Evolutionary conservation across 345 rosid species (phyloP), one percentile per base, ranked within the genome.

Genomic region (Dipteronia dyeriana): DNA sequence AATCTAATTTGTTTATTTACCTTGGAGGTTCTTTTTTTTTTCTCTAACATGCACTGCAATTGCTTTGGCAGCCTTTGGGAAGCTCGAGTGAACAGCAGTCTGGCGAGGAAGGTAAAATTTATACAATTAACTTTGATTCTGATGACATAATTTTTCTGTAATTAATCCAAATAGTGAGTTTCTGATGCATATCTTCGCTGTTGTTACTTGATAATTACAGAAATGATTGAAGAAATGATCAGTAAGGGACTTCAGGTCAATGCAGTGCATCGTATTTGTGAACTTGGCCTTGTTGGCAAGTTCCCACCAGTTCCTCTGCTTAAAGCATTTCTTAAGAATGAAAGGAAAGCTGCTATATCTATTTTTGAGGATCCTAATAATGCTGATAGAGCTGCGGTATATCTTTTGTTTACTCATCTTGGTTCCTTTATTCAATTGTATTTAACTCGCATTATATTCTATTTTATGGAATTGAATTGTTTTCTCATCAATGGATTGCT

Each of bases 191-290:
- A 29, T 29, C 31, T 22, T 64, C 13, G 74, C 43, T 71, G 66
- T 80, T 79, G n/a, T 64, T 6, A 66, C 31, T n/a, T 66, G 20
- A 62, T 61, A 20, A 75, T 1, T 43, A 59, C 92, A 94, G 99
- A 92, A 61, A 94, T 96, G 91, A 96, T 96, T 59, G 80, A 85
- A 86, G 98, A 94, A 66, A 84, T 96, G 76, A 90, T 96, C 84
- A 90, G 89, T 66, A 87, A 87, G 86, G 98, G 97, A 68, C 98
- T 94, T 75, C 98, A 91, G 87, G 97, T 94, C 71, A 98, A 96
- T 87, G 99, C 99, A 13, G 95, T 96, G 80, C 99, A 96, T 89
- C 94, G 92, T 47, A 88, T 94, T 25, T 92, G 89, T 86, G 99
- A 94, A 83, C 95, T 91, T 79, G 97, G 97, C 14, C 97, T 96